phyloP scores from a whole-genome alignment of 2,329 filamentous ascomycete species.

The Colletotrichum orbiculare region DNA sequence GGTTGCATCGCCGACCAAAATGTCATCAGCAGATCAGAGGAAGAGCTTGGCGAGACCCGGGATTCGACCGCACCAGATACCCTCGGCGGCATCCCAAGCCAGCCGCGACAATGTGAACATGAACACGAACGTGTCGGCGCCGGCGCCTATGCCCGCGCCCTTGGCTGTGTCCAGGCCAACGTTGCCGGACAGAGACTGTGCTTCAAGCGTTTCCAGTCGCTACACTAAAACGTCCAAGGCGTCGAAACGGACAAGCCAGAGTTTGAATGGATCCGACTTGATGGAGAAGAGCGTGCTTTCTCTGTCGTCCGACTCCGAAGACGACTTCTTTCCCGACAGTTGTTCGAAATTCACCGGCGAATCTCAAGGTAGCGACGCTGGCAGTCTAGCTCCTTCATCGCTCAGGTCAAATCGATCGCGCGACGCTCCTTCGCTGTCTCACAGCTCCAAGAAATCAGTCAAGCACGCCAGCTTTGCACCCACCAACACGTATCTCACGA shows the following conservation, averaged over 20 bases:
- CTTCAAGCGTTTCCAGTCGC: constrained; percentile 64
- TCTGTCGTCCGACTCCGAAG: constrained; percentile 68
- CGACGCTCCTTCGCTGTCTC: constrained; percentile 41
- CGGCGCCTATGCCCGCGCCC: too few relatives aligned
- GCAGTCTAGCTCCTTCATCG: constrained; percentile 27
- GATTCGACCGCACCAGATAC: constrained; percentile 7
- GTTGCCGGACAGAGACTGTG: constrained; percentile 33
- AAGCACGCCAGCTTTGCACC: constrained; percentile 54
- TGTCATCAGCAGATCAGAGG: constrained; percentile 8
- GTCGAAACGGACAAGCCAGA: constrained; percentile 60
- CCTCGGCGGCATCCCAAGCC: background rate
- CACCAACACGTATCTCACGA: constrained; percentile 55
- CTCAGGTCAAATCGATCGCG: constrained; percentile 34
- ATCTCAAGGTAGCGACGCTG: constrained; percentile 30
- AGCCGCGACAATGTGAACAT: background rate
- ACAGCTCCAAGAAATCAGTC: constrained; percentile 46
- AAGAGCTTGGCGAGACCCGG: constrained; percentile 12
- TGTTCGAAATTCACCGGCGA: constrained; percentile 42
- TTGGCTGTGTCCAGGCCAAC: constrained; percentile 16
- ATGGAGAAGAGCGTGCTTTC: constrained; percentile 66
- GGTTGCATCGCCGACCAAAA: constrained; percentile 22
- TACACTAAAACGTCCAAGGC: constrained; percentile 66
- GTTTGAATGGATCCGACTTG: constrained; percentile 62
- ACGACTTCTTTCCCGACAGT: constrained; percentile 51
- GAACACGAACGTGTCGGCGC: too few relatives aligned